Evolutionary conservation across 805 yeast species (phyloP).

Genomic region (Jamesozyma piceae): DNA sequence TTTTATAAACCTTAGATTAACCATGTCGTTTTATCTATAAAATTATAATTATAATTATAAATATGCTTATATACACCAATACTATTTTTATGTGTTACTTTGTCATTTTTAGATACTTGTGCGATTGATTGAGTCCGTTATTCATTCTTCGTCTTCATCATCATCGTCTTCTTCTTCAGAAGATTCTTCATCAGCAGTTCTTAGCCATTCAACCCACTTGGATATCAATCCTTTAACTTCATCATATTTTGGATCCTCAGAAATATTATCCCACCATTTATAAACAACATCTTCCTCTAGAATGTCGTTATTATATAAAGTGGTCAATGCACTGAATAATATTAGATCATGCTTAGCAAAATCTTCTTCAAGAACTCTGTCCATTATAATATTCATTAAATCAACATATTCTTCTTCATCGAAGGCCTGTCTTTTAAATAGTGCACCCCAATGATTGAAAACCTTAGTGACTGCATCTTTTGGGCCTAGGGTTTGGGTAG

Average conservation of each 20-base stretch:
- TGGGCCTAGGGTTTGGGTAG: slow-evolving; percentile 66
- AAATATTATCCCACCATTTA: slow-evolving; percentile 63
- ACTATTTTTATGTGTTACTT: not conserved
- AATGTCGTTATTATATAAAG: slow-evolving; percentile 73
- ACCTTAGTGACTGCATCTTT: slow-evolving; percentile 71
- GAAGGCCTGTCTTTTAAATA: slow-evolving; percentile 79
- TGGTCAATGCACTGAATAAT: slow-evolving; percentile 36
- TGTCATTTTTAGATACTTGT: not conserved
- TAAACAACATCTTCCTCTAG: slow-evolving; percentile 72
- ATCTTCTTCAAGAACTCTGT: slow-evolving; percentile 15
- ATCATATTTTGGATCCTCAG: slow-evolving; percentile 35
- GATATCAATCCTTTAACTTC: slow-evolving; percentile 48
- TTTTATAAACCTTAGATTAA: too few species aligned
- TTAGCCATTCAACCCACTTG: slow-evolving; percentile 81
- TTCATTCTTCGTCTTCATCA: slow-evolving; percentile 10
- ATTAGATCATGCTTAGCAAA: slow-evolving; percentile 31
- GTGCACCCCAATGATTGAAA: slow-evolving; percentile 70
- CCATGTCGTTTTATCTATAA: not conserved
- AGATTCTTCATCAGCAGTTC: slow-evolving; percentile 62
- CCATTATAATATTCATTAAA: slow-evolving; percentile 43
- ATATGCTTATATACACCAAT: not conserved
- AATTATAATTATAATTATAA: not conserved
- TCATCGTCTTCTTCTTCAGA: slow-evolving; percentile 46
- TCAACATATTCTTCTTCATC: slow-evolving; percentile 71
- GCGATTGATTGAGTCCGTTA: not conserved